Conservation (phyloP, 306 rosid genomes). For the Medicago arabica region DNA sequence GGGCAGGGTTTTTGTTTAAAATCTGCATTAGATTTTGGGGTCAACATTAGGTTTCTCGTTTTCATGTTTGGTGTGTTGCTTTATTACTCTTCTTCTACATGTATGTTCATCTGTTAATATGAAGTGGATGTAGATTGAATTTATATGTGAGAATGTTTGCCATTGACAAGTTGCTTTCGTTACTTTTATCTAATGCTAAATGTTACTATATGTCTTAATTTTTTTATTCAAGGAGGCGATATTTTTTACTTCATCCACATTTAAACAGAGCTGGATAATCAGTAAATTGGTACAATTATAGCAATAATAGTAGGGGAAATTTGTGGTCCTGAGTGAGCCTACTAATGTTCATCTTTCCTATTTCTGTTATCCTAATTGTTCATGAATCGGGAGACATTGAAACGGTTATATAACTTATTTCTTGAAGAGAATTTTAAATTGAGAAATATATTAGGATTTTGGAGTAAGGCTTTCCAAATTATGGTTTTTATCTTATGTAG, state of each 20-base stretch:
- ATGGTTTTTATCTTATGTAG: not conserved
- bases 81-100: slow-evolving; percentile 7
- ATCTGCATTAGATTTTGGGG: not conserved
- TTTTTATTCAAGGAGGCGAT: not conserved
- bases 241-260: not conserved
- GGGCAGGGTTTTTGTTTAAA: too few relatives aligned
- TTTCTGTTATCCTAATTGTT: too few relatives aligned
- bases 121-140: not conserved
- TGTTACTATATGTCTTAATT: not conserved
- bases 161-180: not conserved
- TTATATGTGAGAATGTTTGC: slow-evolving; percentile 5
- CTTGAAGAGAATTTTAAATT: too few relatives aligned
- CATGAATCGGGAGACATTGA: too few relatives aligned
- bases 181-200: not conserved
- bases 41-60: not conserved
- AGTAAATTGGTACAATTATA: not conserved
- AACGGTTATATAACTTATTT: too few relatives aligned
- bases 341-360: not conserved
- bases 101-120: not conserved
- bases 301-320: not conserved
- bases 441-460: too few relatives aligned
- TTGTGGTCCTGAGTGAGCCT: not conserved
- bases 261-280: not conserved
- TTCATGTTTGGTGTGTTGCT: not conserved
- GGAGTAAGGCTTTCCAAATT: not conserved